Conservation (phyloP, 2,329 filamentous ascomycete species). For the Epichloe festucae region DNA sequence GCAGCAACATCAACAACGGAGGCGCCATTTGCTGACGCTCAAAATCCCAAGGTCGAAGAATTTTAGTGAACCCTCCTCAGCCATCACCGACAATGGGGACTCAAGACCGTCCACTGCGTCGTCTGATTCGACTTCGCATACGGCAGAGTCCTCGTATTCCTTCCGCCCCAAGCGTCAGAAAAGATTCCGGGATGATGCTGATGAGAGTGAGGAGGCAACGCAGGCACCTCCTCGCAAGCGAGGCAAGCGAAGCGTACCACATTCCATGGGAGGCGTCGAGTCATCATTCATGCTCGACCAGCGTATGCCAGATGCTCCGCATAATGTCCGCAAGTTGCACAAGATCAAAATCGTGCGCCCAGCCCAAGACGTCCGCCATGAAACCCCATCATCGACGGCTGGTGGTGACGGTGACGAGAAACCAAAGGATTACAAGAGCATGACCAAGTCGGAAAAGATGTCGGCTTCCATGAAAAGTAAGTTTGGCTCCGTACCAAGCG, state of each 20-base stretch:
- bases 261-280: slow-evolving; percentile 5
- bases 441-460: slow-evolving; percentile 56
- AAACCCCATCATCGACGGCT: slow-evolving; percentile 14
- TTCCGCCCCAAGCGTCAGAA: slow-evolving; percentile 43
- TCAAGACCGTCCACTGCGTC: slow-evolving; percentile 39
- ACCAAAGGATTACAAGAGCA: slow-evolving; percentile 43
- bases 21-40: slow-evolving; percentile 21
- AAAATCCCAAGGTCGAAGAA: slow-evolving; percentile 30
- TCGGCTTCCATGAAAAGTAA: slow-evolving; percentile 52
- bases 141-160: slow-evolving; percentile 37
- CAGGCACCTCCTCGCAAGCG: slow-evolving; percentile 27
- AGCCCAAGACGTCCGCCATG: slow-evolving; percentile 15
- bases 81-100: slow-evolving; percentile 29
- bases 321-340: slow-evolving; percentile 19
- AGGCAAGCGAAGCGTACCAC: slow-evolving; percentile 16
- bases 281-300: slow-evolving; percentile 9
- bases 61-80: slow-evolving; percentile 23
- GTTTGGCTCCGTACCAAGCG: slow-evolving; percentile 10
- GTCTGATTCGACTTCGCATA: slow-evolving; percentile 36
- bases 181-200: slow-evolving; percentile 37
- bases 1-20: slow-evolving; percentile 6
- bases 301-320: slow-evolving; percentile 12
- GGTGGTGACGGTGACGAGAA: slow-evolving; percentile 25
- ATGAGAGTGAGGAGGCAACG: slow-evolving; percentile 24
- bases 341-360: slow-evolving; percentile 27